A percentile compares a stretch with the other conserved stretches of the same genome.
phyloP scores from a whole-genome alignment of 2,329 filamentous ascomycete genomes.

The Apiospora kogelbergensis region DNA sequence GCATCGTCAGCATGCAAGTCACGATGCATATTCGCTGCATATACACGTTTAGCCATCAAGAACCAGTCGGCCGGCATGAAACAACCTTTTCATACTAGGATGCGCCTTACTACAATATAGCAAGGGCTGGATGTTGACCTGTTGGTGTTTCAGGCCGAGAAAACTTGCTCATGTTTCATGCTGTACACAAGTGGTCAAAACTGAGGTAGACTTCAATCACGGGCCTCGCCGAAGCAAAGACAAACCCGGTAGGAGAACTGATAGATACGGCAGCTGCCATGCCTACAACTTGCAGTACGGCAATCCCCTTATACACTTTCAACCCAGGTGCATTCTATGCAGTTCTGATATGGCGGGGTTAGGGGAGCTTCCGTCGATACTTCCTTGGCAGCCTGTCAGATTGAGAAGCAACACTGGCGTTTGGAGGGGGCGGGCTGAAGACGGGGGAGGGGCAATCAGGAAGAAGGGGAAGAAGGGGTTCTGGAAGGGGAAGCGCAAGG shows the following conservation, averaged over 20 bases:
- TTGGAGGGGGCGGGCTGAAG: not conserved
- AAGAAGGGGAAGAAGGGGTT: too few species aligned
- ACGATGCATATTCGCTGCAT: not conserved
- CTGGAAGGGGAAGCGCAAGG: not conserved
- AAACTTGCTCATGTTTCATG: constrained; percentile 10
- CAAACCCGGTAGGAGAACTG: not conserved
- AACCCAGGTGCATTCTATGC: too few species aligned
- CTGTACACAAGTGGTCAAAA: not conserved
- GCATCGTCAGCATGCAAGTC: not conserved
- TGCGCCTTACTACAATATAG: not conserved
- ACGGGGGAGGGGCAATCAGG: not conserved
- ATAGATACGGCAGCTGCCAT: too few species aligned
- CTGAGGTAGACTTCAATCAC: not conserved
- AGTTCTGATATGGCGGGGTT: constrained; percentile 1
- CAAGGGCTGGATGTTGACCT: not conserved
- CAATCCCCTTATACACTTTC: too few species aligned
- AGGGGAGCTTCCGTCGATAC: not conserved
- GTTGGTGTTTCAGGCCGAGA: not conserved
- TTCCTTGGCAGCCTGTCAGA: not conserved
- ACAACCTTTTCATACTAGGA: not conserved
- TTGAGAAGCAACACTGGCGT: not conserved
- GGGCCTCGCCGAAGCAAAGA: not conserved
- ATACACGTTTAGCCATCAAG: not conserved
- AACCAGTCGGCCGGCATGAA: not conserved
- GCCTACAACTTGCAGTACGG: not conserved